Conservation (phyloP, 768 basidiomycete genomes). For the Russula sp. region DNA sequence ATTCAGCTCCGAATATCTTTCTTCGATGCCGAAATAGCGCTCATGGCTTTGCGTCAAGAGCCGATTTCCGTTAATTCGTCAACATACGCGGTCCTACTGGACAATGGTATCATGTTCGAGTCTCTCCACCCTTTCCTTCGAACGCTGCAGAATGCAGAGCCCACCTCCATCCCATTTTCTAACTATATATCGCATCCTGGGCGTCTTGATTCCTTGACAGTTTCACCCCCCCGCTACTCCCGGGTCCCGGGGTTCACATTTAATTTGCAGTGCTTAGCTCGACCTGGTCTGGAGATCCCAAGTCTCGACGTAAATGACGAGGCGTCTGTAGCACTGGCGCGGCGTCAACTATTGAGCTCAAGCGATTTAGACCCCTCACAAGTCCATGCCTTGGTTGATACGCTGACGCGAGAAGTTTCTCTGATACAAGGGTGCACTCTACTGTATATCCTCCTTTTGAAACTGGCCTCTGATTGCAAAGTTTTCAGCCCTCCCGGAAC, state of each 20-base stretch:
- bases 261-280: constrained; percentile 42
- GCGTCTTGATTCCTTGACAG: neutral
- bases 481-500: constrained; percentile 62
- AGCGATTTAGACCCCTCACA: constrained; percentile 67
- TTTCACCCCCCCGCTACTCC: constrained; percentile 8
- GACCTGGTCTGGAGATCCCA: constrained; percentile 30
- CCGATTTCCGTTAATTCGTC: constrained; percentile 23
- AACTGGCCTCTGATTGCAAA: neutral
- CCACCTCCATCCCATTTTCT: constrained; percentile 16
- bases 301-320: constrained; percentile 37
- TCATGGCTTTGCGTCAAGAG: constrained; percentile 36
- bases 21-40: constrained; percentile 52
- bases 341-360: constrained; percentile 35
- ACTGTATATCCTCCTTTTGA: constrained; percentile 1
- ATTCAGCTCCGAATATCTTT: constrained; percentile 50
- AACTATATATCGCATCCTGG: neutral
- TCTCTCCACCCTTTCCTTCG: constrained; percentile 18
- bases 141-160: constrained; percentile 16
- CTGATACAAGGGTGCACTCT: constrained; percentile 61
- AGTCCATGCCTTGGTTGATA: constrained; percentile 57
- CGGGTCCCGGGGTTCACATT: constrained; percentile 46
- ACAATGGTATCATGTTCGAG: constrained; percentile 19
- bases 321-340: constrained; percentile 40
- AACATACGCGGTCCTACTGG: constrained; percentile 16
- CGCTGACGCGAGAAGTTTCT: constrained; percentile 50